Evolutionary conservation across 2,329 filamentous ascomycete species (phyloP).

Genomic region (Aureobasidium mangrovei): DNA sequence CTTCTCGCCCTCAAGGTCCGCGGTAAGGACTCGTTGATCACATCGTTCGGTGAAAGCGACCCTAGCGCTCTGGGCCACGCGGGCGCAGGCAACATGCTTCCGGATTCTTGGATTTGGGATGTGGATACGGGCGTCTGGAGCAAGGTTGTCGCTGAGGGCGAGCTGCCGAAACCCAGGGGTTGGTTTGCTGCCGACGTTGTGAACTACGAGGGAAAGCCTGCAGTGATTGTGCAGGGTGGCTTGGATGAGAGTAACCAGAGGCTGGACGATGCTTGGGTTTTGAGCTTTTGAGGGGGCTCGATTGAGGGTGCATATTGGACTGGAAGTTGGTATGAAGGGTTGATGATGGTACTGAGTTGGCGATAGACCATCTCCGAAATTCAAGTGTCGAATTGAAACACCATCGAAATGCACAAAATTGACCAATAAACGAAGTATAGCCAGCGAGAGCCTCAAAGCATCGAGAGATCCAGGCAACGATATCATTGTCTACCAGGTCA

Average conservation of each 20-base stretch:
- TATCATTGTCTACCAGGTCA: too few species aligned
- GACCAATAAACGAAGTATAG: too few species aligned
- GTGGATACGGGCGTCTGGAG: constrained; percentile 29
- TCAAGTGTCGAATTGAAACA: too few species aligned
- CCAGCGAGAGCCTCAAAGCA: too few species aligned
- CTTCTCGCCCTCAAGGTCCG: constrained; percentile 35
- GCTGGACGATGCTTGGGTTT: constrained; percentile 42
- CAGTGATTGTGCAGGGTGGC: constrained; percentile 42
- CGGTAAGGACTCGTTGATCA: constrained; percentile 35
- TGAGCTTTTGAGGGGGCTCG: constrained; percentile 24
- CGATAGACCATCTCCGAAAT: too few species aligned
- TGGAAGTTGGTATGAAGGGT: too few species aligned
- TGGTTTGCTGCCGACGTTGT: constrained; percentile 47
- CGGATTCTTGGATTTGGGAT: constrained; percentile 43
- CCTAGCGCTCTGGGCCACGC: constrained; percentile 45
- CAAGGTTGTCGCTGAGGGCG: constrained; percentile 22
- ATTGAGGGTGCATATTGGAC: too few species aligned
- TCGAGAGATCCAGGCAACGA: too few species aligned
- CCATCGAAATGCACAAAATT: too few species aligned
- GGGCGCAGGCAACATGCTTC: constrained; percentile 49
- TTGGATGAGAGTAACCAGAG: constrained; percentile 45
- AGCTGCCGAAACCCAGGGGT: constrained; percentile 36
- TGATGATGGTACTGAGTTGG: too few species aligned
- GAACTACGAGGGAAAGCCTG: constrained; percentile 24
- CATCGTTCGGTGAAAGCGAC: constrained; percentile 46